A percentile compares a stretch with the other conserved stretches of the same genome.
Evolutionary conservation across 345 rosid genomes (phyloP).

Genomic region (Eucalyptus brandiana): DNA sequence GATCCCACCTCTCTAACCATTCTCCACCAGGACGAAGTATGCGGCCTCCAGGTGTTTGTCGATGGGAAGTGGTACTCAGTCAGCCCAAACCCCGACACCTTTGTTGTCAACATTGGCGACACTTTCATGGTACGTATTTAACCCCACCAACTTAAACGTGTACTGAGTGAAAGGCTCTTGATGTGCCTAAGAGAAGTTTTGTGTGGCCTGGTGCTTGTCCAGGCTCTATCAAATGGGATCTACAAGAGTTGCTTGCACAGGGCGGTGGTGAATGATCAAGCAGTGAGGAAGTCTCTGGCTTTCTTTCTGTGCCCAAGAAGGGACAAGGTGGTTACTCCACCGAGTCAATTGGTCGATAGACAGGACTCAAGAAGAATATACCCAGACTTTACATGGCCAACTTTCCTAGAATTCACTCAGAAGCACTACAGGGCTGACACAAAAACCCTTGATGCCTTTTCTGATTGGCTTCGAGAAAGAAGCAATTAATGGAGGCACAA

Average conservation of each 20-base stretch:
- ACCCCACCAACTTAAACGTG: neutral
- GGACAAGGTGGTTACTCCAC: constrained; percentile 24
- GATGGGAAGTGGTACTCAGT: constrained; percentile 45
- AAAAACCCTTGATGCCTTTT: constrained; percentile 25
- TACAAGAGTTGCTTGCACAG: constrained; percentile 40
- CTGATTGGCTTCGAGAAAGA: constrained; percentile 15
- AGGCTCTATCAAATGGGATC: constrained; percentile 33
- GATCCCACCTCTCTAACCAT: constrained; percentile 72
- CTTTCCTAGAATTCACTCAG: constrained; percentile 34
- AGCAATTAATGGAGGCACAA: neutral
- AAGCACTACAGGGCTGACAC: constrained; percentile 37
- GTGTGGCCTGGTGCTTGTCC: neutral
- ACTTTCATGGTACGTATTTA: constrained; percentile 43
- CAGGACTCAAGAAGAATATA: constrained; percentile 12
- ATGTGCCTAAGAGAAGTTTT: neutral
- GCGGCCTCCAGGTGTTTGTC: constrained; percentile 54
- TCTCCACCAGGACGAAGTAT: constrained; percentile 62
- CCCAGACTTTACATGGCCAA: constrained; percentile 37
- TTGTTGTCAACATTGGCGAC: constrained; percentile 70
- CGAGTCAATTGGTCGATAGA: constrained; percentile 6
- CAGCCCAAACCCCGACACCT: constrained; percentile 28
- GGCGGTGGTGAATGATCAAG: constrained; percentile 31
- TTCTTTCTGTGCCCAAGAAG: constrained; percentile 33
- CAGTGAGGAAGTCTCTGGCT: constrained; percentile 28
- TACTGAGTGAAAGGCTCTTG: neutral